Evolutionary conservation across 495 filamentous ascomycete genomes (phyloP).

Genomic region (Neurospora sp.): DNA sequence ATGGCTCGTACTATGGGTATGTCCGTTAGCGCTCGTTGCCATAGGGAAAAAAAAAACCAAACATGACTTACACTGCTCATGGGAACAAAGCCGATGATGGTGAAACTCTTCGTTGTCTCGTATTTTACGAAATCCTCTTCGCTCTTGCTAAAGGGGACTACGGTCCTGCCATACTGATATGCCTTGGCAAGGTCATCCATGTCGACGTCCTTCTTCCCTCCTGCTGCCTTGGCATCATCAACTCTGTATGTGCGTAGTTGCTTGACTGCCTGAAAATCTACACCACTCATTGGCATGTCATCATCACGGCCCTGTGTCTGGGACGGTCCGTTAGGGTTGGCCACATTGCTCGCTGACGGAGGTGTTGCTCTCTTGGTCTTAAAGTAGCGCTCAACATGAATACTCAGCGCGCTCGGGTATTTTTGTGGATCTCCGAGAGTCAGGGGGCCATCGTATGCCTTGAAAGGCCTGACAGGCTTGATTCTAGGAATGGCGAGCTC

Average conservation of each 20-base stretch:
- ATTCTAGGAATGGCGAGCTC: slow-evolving; percentile 58
- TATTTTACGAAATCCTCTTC: slow-evolving; percentile 75
- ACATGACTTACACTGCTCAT: slow-evolving; percentile 50
- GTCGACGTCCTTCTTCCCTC: slow-evolving; percentile 76
- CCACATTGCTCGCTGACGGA: slow-evolving; percentile 66
- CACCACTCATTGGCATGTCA: slow-evolving; percentile 31
- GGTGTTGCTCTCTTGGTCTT: slow-evolving; percentile 67
- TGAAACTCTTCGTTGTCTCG: slow-evolving; percentile 62
- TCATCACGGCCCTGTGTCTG: slow-evolving; percentile 40
- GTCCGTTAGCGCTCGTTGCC: background rate
- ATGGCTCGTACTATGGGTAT: slow-evolving; percentile 61
- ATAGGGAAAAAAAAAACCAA: background rate
- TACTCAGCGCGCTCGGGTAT: slow-evolving; percentile 68
- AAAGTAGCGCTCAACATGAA: slow-evolving; percentile 85
- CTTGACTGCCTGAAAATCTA: slow-evolving; percentile 53
- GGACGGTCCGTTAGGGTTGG: slow-evolving; percentile 34
- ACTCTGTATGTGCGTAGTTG: slow-evolving; percentile 72
- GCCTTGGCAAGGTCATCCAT: slow-evolving; percentile 82
- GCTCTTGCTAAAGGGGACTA: slow-evolving; percentile 75
- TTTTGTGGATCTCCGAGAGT: slow-evolving; percentile 67
- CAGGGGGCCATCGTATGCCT: slow-evolving; percentile 69
- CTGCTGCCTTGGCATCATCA: slow-evolving; percentile 57
- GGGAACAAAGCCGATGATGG: slow-evolving; percentile 79
- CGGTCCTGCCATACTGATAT: slow-evolving; percentile 88
- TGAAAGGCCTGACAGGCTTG: slow-evolving; percentile 60